These are phyloP conservation scores for Rugonectria rugulosa DNA, from an alignment of 2,329 filamentous ascomycete genomes.

Conservation along the genomic window DNA sequence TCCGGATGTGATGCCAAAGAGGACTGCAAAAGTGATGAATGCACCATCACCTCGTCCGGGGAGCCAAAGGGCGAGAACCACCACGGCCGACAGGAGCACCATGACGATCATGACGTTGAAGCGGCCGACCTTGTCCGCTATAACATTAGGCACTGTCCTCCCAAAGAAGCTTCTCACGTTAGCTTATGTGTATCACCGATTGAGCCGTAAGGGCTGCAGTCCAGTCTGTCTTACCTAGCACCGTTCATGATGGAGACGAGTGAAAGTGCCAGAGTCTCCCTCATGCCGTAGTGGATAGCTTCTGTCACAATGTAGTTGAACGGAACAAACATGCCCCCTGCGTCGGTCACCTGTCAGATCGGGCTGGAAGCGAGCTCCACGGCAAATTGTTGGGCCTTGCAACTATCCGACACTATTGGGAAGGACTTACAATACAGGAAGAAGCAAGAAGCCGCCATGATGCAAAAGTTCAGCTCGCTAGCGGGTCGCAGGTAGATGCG, in stretches of 20 bases:
- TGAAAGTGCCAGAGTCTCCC: constrained; percentile 20
- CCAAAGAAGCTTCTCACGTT: constrained; percentile 27
- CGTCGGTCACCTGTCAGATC: constrained; percentile 3
- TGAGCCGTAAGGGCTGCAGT: background rate
- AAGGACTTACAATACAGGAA: constrained; percentile 27
- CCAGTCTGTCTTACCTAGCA: constrained; percentile 21
- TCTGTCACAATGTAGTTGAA: constrained; percentile 31
- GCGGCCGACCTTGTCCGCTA: constrained; percentile 28
- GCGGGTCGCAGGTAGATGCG: constrained; percentile 20
- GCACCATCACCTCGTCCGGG: constrained; percentile 18
- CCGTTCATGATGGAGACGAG: constrained; percentile 30
- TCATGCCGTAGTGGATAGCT: constrained; percentile 27
- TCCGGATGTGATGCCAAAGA: constrained; percentile 29
- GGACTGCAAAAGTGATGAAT: constrained; percentile 22
- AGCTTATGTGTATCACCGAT: constrained; percentile 2
- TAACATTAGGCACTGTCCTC: constrained; percentile 27
- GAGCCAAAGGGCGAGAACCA: constrained; percentile 26
- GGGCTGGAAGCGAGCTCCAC: no score
- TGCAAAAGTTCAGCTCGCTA: constrained; percentile 24
- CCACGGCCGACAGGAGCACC: constrained; percentile 11
- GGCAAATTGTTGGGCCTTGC: no score
- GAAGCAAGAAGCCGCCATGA: constrained; percentile 23
- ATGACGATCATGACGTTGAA: constrained; percentile 29
- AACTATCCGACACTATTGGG: background rate
- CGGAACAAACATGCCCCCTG: constrained; percentile 29